Percentiles rank a stretch among this genome's conserved stretches.
phyloP scores from a whole-genome alignment of 345 rosid species.

The Salix viminalis region DNA sequence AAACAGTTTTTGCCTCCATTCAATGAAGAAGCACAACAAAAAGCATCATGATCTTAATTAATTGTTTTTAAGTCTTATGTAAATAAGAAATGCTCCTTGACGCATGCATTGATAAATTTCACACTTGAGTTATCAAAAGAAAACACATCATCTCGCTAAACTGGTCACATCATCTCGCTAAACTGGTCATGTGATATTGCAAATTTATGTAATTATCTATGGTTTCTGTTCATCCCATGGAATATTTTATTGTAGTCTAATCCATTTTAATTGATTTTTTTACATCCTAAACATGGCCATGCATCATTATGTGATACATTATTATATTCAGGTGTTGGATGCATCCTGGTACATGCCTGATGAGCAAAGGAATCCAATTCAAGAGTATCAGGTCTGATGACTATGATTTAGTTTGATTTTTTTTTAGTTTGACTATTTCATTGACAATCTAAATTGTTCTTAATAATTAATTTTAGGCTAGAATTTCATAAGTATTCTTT shows the following conservation, averaged over 20 bases:
- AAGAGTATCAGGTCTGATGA: conserved; percentile 82
- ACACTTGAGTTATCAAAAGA: neutral
- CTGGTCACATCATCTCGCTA: neutral
- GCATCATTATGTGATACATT: neutral
- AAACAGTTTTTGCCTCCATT: neutral
- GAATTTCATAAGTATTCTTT: neutral
- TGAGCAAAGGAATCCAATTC: conserved; percentile 93
- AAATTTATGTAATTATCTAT: neutral
- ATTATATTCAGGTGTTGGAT: conserved; percentile 61
- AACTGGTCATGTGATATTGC: neutral
- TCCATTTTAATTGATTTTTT: neutral
- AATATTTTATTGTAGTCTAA: neutral
- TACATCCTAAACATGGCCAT: neutral
- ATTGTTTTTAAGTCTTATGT: neutral
- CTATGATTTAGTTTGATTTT: neutral
- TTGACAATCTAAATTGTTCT: neutral
- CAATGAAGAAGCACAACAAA: neutral
- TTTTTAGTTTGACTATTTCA: neutral
- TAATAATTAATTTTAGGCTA: neutral
- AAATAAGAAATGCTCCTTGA: neutral
- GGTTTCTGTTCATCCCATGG: neutral
- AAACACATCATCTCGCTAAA: neutral
- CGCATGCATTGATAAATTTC: neutral
- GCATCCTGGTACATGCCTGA: conserved; percentile 99
- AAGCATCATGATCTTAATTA: neutral